Evolutionary conservation across 768 basidiomycete species (phyloP).

Genomic region (Pleurotus pulmonarius): DNA sequence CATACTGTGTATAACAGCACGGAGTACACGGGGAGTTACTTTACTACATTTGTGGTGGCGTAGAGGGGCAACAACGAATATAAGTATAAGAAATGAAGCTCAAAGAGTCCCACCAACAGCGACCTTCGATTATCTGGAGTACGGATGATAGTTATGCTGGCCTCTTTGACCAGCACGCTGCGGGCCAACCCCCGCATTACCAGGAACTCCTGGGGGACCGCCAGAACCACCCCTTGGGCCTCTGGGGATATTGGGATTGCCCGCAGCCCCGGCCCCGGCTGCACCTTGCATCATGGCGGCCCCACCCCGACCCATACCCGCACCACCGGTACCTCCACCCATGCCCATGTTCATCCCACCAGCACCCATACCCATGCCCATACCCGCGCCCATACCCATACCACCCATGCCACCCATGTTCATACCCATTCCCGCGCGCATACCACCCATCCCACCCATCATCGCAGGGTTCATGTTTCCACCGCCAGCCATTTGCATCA

Average conservation of each 20-base stretch:
- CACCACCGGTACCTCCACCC: slow-evolving; percentile 34
- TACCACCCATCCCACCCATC: slow-evolving; percentile 45
- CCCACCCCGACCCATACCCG: slow-evolving; percentile 33
- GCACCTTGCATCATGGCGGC: slow-evolving; percentile 30
- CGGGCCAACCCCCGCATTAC: slow-evolving; percentile 58
- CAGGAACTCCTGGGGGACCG: slow-evolving; percentile 47
- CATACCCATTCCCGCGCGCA: slow-evolving; percentile 22
- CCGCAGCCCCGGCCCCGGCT: slow-evolving; percentile 7
- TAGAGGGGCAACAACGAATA: too few species aligned
- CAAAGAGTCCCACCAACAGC: too few species aligned
- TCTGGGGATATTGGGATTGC: slow-evolving; percentile 59
- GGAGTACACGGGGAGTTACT: too few species aligned
- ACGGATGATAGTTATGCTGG: slow-evolving; percentile 82
- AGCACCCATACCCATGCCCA: slow-evolving; percentile 39
- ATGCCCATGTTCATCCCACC: slow-evolving; percentile 34
- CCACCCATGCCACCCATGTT: slow-evolving; percentile 35
- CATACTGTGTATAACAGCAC: too few species aligned
- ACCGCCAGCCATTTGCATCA: slow-evolving; percentile 82
- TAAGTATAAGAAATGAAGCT: too few species aligned
- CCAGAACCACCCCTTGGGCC: slow-evolving; percentile 59
- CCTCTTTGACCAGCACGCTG: slow-evolving; percentile 71
- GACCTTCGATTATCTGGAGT: slow-evolving; percentile 51
- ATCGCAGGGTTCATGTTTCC: slow-evolving; percentile 55
- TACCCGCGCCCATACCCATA: slow-evolving; percentile 32
- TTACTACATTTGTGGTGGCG: too few species aligned